Base-by-base conservation (phyloP, 2,329 filamentous ascomycete species). In the Thyridium curvatum region DNA sequence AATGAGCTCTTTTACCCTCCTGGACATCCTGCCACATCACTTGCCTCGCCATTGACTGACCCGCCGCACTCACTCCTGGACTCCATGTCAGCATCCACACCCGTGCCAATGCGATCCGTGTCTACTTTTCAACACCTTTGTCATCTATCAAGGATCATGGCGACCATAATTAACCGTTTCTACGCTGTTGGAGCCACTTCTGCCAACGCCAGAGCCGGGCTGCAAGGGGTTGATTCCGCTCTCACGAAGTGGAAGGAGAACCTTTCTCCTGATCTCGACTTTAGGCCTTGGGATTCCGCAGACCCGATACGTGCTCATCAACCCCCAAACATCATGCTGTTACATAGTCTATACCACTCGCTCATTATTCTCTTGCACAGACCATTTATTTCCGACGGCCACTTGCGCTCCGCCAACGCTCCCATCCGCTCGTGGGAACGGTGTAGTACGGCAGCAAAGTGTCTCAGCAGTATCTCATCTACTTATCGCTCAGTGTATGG, bases 281-380 rank as follows among this genome's bases (percentile, higher is more conserved):
- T 37, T 21, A 32, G 41, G 17, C 39, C 38, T 10, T 26, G 4
- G 14, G n/a, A 26, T 3, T n/a, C 32, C 21, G 18, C 14, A 21
- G 13, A 33, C n/a, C 15, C n/a, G 26, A 30, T 31, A 7, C 37
- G 37, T 0, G 39, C 40, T 10, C 42, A 42, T 2, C 43, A 6
- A 26, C 21, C 21, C 10, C 21, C 21, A 10, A 26, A 26, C 21
- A 26, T 26, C 21, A 8, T 15, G 18, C 7, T 33, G 9, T 26
- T 16, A 16, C 38, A 37, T 6, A 15, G 30, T 13, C 58, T 55
- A 14, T 69, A 65, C 44, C 53, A 68, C 41, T 57, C 63, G 5
- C 54, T 69, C 12, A 54, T 58, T 4, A 69, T 70, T 34, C 52
- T 71, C 1, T 56, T 70, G 9, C 64, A 70, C 40, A 60, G 66